phyloP scores from a whole-genome alignment of 371 early-diverging fungal genomes.

The Mortierella sp. region DNA sequence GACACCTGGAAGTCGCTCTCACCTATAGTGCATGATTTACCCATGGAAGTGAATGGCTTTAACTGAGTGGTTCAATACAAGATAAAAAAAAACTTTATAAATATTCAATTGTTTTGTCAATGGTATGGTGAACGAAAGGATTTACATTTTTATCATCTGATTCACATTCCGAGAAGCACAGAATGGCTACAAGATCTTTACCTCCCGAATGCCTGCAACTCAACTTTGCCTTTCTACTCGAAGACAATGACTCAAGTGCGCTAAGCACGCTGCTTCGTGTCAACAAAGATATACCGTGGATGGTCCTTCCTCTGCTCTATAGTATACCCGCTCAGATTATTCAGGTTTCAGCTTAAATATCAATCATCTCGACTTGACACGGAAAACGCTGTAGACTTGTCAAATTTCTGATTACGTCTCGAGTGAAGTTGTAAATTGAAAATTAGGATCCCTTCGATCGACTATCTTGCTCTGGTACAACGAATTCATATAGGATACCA shows the following conservation, averaged over 20 bases:
- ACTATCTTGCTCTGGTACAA: not conserved
- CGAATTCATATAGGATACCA: not conserved
- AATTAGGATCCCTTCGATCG: not conserved
- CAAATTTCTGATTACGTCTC: not conserved
- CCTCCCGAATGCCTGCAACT: slow-evolving; percentile 6
- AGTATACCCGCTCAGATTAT: slow-evolving; percentile 1
- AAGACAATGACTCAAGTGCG: not conserved
- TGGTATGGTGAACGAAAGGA: no score
- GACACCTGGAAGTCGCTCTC: slow-evolving; percentile 74
- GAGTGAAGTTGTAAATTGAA: not conserved
- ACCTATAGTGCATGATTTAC: slow-evolving; percentile 60
- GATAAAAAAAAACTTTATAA: slow-evolving; percentile 14
- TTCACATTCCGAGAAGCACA: not conserved
- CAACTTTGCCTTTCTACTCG: slow-evolving; percentile 5
- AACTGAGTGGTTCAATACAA: slow-evolving; percentile 12
- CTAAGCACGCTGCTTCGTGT: slow-evolving; percentile 3
- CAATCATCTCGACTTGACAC: not conserved
- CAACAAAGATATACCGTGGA: not conserved
- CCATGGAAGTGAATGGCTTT: slow-evolving; percentile 58
- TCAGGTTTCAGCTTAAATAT: not conserved
- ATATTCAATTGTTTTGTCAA: not conserved
- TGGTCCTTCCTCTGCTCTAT: slow-evolving; percentile 8
- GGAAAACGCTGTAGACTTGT: not conserved
- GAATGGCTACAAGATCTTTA: not conserved
- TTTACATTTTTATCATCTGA: slow-evolving; percentile 2